Base-by-base conservation (phyloP, 2,329 filamentous ascomycete genomes). In the Didymella exigua region DNA sequence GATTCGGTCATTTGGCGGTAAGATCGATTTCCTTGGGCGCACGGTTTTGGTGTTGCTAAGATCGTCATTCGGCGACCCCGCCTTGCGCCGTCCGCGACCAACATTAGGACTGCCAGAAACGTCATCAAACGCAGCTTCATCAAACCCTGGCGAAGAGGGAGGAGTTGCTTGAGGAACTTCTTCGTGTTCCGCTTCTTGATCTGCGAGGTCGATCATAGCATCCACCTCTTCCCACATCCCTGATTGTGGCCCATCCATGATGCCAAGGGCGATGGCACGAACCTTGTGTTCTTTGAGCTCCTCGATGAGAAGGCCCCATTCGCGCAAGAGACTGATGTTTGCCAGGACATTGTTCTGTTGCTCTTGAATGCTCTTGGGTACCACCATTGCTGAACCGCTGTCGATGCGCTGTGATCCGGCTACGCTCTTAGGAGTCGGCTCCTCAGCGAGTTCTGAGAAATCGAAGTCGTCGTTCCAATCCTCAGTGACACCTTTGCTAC, bases 401-500 rank as follows among this genome's bases (percentile, higher is more conserved):
- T 81, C 71, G 48, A 78, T 68, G 14, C 76, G 71, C 51, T 74
- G 76, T 29, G 77, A 76, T 21, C 74, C 71, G 21, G 65, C 63
- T 27, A 69, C 61, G 21, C 67, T 72, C 29, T 69, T 67, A 24
- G 65, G 63, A 11, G 57, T 58, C 29, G 67, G 60, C 16, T 70
- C 65, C 37, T 82, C 79, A 23, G 79, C 75, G 11, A 76, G 69
- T 42, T 86, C 83, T 19, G 83, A 82, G 69, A 93, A 93, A 56
- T 93, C 89, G 65, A 96, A 95, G 71, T 96, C 91, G 60, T 93
- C 89, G 65, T 93, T 91, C 91, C 91, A 96, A 68, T 95, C 90
- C 71, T 96, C 91, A 58, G 88, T 93, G 10, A 87, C 87, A 14
- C 85, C 88, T 73, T 93, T 93, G 59, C 85, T 87, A n/a, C 88